phyloP scores from a whole-genome alignment of 1,284 basidiomycete genomes.

The Rhizoctonia solani region DNA sequence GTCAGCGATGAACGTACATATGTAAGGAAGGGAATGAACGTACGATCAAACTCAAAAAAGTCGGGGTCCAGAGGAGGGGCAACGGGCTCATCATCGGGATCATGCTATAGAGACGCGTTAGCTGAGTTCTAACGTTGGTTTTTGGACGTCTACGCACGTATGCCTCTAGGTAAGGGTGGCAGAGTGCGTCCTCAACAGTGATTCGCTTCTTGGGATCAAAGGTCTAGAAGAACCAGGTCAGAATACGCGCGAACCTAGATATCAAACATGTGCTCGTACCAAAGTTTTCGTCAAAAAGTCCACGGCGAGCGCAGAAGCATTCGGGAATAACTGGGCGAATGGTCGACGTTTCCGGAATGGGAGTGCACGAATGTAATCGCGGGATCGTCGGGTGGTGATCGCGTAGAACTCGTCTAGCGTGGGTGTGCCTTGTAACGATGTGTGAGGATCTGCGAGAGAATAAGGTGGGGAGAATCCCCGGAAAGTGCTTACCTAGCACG shows the following conservation, averaged over 20 bases:
- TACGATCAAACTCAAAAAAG: constrained; percentile 93
- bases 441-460: background rate
- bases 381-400: constrained; percentile 81
- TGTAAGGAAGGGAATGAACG: constrained; percentile 42
- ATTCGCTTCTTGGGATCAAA: constrained; percentile 94
- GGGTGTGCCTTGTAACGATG: constrained; percentile 57
- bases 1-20: background rate
- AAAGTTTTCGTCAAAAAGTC: constrained; percentile 92
- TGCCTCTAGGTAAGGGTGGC: constrained; percentile 89
- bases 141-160: constrained; percentile 65
- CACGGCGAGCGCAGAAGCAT: constrained; percentile 80
- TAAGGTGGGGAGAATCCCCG: no score
- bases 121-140: constrained; percentile 40
- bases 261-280: constrained; percentile 54
- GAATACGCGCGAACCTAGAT: background rate
- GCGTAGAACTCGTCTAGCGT: constrained; percentile 90
- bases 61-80: constrained; percentile 87
- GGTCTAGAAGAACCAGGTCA: constrained; percentile 48
- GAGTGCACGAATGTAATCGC: constrained; percentile 87
- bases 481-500: constrained; percentile 64
- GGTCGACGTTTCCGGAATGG: constrained; percentile 84
- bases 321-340: constrained; percentile 82
- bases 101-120: constrained; percentile 57
- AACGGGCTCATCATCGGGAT: constrained; percentile 90
- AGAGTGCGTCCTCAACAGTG: constrained; percentile 88